A percentile compares a stretch with the other conserved stretches of the same genome.
These are phyloP conservation scores for Imleria badia DNA, from an alignment of 768 basidiomycete species.

Conservation along the genomic window DNA sequence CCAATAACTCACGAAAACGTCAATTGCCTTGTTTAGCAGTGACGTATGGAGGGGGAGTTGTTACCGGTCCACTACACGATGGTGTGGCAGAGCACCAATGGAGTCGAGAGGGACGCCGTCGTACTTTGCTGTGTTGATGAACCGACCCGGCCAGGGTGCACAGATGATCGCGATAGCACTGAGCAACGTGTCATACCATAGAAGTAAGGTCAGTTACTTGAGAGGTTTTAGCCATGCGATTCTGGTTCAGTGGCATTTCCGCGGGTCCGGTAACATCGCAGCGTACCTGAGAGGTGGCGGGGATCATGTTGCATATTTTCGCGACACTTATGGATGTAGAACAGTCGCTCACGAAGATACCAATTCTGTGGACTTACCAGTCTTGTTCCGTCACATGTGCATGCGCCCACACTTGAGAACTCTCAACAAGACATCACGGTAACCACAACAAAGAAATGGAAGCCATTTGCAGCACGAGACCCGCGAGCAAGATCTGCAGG, in stretches of 20 bases:
- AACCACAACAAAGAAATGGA: neutral
- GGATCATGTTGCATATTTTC: neutral
- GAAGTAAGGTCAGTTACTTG: neutral
- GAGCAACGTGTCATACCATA: conserved; percentile 5
- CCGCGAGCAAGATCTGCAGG: neutral
- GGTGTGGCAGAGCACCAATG: neutral
- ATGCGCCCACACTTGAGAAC: neutral
- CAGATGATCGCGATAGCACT: conserved; percentile 3
- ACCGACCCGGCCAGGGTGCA: neutral
- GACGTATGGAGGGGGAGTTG: neutral
- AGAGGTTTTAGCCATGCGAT: neutral
- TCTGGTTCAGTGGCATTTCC: neutral
- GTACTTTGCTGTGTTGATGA: neutral
- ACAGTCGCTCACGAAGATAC: neutral
- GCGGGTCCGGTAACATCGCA: neutral
- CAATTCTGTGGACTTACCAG: neutral
- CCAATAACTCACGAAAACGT: neutral
- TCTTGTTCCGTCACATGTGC: neutral
- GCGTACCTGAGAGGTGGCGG: neutral
- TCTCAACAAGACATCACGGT: neutral
- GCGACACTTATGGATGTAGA: neutral
- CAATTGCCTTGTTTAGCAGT: neutral
- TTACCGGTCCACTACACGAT: neutral
- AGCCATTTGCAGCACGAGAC: neutral
- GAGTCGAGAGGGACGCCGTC: conserved; percentile 3